A percentile compares a stretch with the other conserved stretches of the same genome.
Evolutionary conservation across 2,329 filamentous ascomycete species (phyloP).

Genomic region (Ascocoryne sarcoides): DNA sequence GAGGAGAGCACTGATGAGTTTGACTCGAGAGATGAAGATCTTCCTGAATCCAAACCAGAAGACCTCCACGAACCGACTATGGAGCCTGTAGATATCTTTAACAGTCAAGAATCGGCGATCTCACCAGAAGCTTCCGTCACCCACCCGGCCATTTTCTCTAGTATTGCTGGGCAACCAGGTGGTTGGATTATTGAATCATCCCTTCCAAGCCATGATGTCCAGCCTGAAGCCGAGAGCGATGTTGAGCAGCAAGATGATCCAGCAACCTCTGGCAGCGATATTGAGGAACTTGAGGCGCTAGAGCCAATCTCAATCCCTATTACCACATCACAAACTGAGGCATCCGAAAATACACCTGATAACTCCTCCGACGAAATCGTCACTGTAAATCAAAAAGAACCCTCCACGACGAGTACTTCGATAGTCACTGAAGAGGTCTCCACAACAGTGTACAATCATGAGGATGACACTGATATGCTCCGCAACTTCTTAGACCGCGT

Average conservation of each 20-base stretch:
- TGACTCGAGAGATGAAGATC: too few species aligned
- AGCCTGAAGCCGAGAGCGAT: background rate
- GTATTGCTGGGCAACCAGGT: background rate
- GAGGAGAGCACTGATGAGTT: too few species aligned
- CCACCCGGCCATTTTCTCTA: background rate
- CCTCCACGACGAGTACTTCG: too few species aligned
- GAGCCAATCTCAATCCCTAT: conserved; percentile 10
- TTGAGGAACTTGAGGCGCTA: conserved; percentile 9
- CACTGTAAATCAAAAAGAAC: too few species aligned
- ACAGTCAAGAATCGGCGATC: background rate
- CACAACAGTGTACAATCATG: too few species aligned
- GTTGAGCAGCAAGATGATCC: background rate
- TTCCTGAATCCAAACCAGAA: too few species aligned
- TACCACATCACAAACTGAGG: background rate
- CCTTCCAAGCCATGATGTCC: background rate
- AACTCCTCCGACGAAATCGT: too few species aligned
- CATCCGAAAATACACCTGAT: background rate
- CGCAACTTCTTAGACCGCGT: conserved; percentile 30
- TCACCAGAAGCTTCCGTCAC: background rate
- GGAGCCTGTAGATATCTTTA: background rate
- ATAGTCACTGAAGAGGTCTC: conserved; percentile 3
- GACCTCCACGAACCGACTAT: too few species aligned
- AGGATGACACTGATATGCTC: conserved; percentile 30
- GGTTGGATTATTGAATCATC: background rate
- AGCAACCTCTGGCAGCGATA: background rate